These are phyloP conservation scores for Wickerhamomyces queroliae DNA, from an alignment of 805 yeast genomes.

Conservation along the genomic window DNA sequence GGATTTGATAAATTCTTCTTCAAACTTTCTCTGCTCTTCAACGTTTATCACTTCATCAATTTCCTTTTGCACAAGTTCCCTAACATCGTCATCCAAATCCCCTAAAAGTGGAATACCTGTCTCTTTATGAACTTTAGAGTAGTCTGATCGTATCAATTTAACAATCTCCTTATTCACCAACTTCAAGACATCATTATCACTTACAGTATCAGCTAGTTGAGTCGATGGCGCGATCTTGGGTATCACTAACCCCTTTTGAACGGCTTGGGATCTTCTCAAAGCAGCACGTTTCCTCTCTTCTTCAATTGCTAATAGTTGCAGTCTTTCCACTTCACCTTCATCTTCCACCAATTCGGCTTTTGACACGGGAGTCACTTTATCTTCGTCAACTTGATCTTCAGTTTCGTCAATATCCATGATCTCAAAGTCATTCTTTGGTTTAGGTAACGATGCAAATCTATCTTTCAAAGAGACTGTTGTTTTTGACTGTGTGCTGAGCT, in stretches of 20 bases:
- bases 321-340: constrained; percentile 17
- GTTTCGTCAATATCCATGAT: constrained; percentile 28
- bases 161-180: constrained; percentile 28
- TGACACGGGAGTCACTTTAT: not conserved
- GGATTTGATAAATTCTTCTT: constrained; percentile 1
- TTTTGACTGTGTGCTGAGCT: not conserved
- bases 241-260: constrained; percentile 38
- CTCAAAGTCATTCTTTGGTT: constrained; percentile 44
- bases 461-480: constrained; percentile 4
- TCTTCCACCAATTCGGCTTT: constrained; percentile 8
- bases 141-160: constrained; percentile 37
- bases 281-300: constrained; percentile 16
- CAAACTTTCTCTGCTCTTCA: constrained; percentile 7
- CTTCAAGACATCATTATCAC: not conserved
- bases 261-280: constrained; percentile 38
- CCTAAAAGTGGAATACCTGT: constrained; percentile 12
- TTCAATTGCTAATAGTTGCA: constrained; percentile 6
- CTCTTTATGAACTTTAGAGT: constrained; percentile 23
- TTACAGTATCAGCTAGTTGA: not conserved
- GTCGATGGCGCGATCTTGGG: constrained; percentile 24
- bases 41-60: constrained; percentile 6
- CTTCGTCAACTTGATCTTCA: no score
- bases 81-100: constrained; percentile 16
- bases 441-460: constrained; percentile 29
- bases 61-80: constrained; percentile 4